Evolutionary conservation across 345 rosid species (phyloP).

Genomic region (Rhodamnia argentea): DNA sequence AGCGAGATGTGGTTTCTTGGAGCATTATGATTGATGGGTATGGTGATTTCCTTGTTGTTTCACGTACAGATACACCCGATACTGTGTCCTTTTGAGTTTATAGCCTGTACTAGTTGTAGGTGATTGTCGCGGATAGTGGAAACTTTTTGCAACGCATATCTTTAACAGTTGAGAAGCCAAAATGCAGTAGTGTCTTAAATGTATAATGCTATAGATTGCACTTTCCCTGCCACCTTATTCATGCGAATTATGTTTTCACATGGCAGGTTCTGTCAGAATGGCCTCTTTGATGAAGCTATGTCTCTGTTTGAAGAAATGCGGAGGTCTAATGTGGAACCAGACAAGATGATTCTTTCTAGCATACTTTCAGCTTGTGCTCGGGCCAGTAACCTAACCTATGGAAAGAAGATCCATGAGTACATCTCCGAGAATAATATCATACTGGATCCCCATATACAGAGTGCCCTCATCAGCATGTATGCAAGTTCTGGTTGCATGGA

Average conservation of each 20-base stretch:
- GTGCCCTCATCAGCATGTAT: conserved; percentile 37
- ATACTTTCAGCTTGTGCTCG: conserved; percentile 42
- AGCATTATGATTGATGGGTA: conserved; percentile 27
- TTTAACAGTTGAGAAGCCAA: not conserved
- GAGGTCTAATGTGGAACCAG: conserved; percentile 30
- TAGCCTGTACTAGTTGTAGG: conserved; percentile 3
- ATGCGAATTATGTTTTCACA: not conserved
- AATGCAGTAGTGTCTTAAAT: not conserved
- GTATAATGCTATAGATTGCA: not conserved
- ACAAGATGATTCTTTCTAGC: conserved; percentile 42
- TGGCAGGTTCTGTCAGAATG: conserved; percentile 35
- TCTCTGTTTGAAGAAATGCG: conserved; percentile 65
- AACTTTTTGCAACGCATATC: not conserved
- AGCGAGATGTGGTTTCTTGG: conserved; percentile 29
- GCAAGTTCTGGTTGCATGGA: conserved; percentile 26
- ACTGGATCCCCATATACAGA: conserved; percentile 33
- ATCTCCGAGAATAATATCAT: conserved; percentile 22
- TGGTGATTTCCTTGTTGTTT: conserved; percentile 20
- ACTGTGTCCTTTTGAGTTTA: conserved; percentile 2
- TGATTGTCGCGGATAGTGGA: not conserved
- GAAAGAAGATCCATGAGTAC: conserved; percentile 33
- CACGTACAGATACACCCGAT: conserved; percentile 7
- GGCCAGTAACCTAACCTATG: conserved; percentile 26
- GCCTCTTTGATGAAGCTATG: conserved; percentile 35
- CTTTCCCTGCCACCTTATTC: not conserved